phyloP scores from a whole-genome alignment of 2,329 filamentous ascomycete genomes.

The Fusarium torulosum region DNA sequence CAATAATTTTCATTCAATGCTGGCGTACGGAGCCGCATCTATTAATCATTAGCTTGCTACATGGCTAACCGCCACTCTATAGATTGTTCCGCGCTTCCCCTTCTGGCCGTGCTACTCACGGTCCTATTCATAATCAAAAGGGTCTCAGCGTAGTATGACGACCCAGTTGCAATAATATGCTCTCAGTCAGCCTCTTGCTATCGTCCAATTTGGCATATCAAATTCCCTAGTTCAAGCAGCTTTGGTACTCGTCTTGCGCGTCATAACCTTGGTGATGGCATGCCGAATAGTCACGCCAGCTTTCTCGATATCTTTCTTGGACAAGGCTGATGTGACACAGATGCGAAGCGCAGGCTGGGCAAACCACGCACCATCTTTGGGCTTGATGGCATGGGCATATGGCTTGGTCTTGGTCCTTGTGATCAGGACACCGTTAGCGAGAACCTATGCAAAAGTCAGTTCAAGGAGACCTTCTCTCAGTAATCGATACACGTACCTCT shows the following conservation, averaged over 20 bases:
- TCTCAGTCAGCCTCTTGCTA: neutral
- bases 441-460: conserved; percentile 65
- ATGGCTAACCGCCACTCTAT: conserved; percentile 29
- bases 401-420: conserved; percentile 86
- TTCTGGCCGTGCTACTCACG: conserved; percentile 18
- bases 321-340: conserved; percentile 87
- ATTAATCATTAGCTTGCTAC: conserved; percentile 47
- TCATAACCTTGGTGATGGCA: conserved; percentile 93
- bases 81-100: conserved; percentile 18
- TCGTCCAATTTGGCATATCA: conserved; percentile 9
- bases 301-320: conserved; percentile 96
- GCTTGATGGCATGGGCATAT: conserved; percentile 70
- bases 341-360: conserved; percentile 89
- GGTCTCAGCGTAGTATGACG: conserved; percentile 15
- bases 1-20: conserved; percentile 25
- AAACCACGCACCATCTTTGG: conserved; percentile 77
- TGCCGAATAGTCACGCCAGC: conserved; percentile 89
- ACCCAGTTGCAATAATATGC: conserved; percentile 1
- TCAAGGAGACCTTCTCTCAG: neutral
- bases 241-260: conserved; percentile 66
- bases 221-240: conserved; percentile 17
- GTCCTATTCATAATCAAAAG: conserved; percentile 7
- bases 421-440: conserved; percentile 90
- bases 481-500: conserved; percentile 73
- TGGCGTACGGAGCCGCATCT: conserved; percentile 33